Conservation (phyloP, 495 filamentous ascomycete species). For the Trichoderma asperelloides region DNA sequence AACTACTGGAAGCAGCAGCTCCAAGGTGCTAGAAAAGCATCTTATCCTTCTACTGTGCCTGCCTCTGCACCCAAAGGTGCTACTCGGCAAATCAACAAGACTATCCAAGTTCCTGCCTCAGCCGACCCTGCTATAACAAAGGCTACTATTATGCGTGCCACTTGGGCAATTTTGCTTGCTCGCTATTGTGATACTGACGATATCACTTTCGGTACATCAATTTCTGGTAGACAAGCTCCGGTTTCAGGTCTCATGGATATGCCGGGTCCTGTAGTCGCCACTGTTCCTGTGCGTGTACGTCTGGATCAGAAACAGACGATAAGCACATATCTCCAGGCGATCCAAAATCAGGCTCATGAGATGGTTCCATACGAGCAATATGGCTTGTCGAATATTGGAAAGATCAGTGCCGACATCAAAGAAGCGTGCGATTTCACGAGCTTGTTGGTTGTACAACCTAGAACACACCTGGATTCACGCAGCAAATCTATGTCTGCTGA, state of each 20-base stretch:
- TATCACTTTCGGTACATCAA: slow-evolving; percentile 38
- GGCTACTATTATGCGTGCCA: slow-evolving; percentile 37
- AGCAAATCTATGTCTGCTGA: background rate
- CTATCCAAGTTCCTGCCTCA: background rate
- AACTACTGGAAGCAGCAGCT: slow-evolving; percentile 3
- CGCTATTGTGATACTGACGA: slow-evolving; percentile 31
- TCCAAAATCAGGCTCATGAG: slow-evolving; percentile 19
- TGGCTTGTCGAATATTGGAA: slow-evolving; percentile 23
- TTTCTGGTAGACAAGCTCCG: slow-evolving; percentile 39
- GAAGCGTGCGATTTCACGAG: slow-evolving; percentile 7
- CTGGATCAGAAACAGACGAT: slow-evolving; percentile 29
- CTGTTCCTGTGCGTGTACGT: slow-evolving; percentile 42
- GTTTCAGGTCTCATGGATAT: slow-evolving; percentile 40
- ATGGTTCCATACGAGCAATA: slow-evolving; percentile 31
- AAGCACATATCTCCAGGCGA: slow-evolving; percentile 44
- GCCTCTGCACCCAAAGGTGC: background rate
- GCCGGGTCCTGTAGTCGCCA: slow-evolving; percentile 47
- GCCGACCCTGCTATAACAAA: slow-evolving; percentile 15
- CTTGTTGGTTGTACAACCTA: background rate
- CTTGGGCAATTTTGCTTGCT: slow-evolving; percentile 35
- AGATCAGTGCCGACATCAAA: slow-evolving; percentile 7
- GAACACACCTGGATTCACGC: background rate
- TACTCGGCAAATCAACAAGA: background rate
- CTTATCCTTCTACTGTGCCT: background rate
- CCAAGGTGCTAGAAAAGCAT: background rate